Percentiles rank a stretch among this genome's conserved stretches.
phyloP scores from a whole-genome alignment of 768 basidiomycete genomes.

The Psilocybe cyanescens region DNA sequence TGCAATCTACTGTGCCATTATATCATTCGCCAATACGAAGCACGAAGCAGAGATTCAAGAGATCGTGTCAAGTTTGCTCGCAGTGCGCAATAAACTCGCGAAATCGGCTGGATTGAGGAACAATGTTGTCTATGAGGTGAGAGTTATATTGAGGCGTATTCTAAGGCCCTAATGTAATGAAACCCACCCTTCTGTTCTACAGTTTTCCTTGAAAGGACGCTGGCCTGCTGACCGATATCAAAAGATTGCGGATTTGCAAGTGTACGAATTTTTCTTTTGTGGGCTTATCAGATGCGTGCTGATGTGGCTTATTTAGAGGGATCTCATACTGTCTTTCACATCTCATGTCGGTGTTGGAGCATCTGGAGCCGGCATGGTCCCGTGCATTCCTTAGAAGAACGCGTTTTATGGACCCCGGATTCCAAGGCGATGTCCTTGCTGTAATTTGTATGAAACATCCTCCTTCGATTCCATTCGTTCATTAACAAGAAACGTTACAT shows the following conservation, averaged over 20 bases:
- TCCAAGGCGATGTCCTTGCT: conserved; percentile 84
- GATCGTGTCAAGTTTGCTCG: conserved; percentile 69
- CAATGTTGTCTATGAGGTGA: conserved; percentile 72
- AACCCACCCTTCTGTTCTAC: not conserved
- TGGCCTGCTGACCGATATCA: conserved; percentile 86
- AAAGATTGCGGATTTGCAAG: conserved; percentile 65
- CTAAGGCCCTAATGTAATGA: not conserved
- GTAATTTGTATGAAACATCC: conserved; percentile 62
- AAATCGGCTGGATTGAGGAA: conserved; percentile 56
- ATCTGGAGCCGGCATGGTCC: conserved; percentile 79
- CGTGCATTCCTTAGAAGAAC: conserved; percentile 76
- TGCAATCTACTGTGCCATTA: conserved; percentile 71
- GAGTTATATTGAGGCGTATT: conserved; percentile 5
- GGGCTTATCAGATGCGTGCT: not conserved
- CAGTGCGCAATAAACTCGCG: conserved; percentile 74
- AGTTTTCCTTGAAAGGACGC: conserved; percentile 77
- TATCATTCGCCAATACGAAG: conserved; percentile 70
- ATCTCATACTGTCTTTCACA: conserved; percentile 72
- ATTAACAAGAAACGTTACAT: not conserved
- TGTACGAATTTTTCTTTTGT: conserved; percentile 43
- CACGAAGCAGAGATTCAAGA: conserved; percentile 51
- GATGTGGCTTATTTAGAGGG: conserved; percentile 46
- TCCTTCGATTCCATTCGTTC: not conserved
- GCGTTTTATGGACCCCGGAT: conserved; percentile 75
- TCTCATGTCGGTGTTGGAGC: conserved; percentile 70